Base-by-base conservation (phyloP, 2,329 filamentous ascomycete species). In the Domatiomyces globalis region DNA sequence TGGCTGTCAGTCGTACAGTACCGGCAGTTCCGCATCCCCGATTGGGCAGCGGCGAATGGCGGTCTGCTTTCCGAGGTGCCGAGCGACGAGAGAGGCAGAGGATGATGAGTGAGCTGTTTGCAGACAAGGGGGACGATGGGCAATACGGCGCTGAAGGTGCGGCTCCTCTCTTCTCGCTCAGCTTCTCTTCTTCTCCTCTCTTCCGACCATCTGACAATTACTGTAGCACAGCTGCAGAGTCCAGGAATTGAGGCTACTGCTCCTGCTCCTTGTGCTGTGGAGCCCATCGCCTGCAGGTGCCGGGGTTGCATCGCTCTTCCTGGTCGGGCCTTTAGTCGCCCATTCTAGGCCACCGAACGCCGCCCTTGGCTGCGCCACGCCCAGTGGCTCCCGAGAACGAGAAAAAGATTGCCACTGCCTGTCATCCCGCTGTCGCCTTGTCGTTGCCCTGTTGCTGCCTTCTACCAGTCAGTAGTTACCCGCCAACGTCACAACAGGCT, bases 91-190 rank as follows among this genome's bases (percentile, higher is more conserved):
- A 39, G 33, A 4, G 10, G 10, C 15, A 39, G 33, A 15, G 33
- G 15, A 15, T 39, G 33, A 10, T 39, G 33, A 39, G 33, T 39
- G 33, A 39, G 33, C 33, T 7, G 33, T 15, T 39, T 39, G 4
- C 25, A 4, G 45, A 2, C 20, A 29, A 47, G 27, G 45, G 45
- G 17, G n/a, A n/a, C n/a, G n/a, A 19, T 22, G 17, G 44, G 22
- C 15, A 22, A 6, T 12, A 22, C 45, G 17, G 45, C 59, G 57
- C 20, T 47, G 17, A 47, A 47, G 45, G 17, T 25, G 17, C 45
- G 43, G n/a, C 9, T 47, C 8, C 19, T 17, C 20, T 15, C 20
- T 17, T 45, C 43, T 45, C 43, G 10, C 29, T 9, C 10, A 33
- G 8, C 29, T 15, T 15, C 5, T 39, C 33, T 15, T 39, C 33